phyloP scores from a whole-genome alignment of 164 flowering plant species.

The Macadamia integrifolia region DNA sequence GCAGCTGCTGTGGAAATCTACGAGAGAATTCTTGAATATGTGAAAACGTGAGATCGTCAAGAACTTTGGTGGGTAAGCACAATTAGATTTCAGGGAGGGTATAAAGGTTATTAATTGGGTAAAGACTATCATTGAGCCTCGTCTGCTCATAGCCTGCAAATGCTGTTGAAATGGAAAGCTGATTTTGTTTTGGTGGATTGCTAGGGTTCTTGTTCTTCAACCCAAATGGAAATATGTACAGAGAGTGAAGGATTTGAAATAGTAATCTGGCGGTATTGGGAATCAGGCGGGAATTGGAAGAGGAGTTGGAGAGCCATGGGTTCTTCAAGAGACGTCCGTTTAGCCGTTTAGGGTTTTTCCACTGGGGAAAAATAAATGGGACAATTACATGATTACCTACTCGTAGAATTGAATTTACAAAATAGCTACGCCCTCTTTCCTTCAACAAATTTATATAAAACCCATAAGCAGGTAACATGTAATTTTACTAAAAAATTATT shows the following conservation, averaged over 20 bases:
- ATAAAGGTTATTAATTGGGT: conserved; percentile 10
- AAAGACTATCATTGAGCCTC: conserved; percentile 17
- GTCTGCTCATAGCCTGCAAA: conserved; percentile 17
- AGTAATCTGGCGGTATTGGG: background rate
- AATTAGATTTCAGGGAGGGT: conserved; percentile 5
- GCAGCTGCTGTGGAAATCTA: conserved; percentile 8
- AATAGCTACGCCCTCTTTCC: too few relatives aligned
- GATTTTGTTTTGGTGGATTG: background rate
- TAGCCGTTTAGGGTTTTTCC: too few relatives aligned
- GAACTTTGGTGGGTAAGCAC: background rate
- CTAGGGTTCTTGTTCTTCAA: background rate
- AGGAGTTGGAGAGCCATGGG: background rate
- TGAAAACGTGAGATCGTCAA: background rate
- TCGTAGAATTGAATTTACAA: too few relatives aligned
- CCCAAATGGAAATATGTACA: background rate
- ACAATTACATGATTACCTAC: too few relatives aligned
- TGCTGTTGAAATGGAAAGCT: background rate
- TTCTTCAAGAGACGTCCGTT: too few relatives aligned
- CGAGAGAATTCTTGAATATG: conserved; percentile 1
- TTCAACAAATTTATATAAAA: too few relatives aligned
- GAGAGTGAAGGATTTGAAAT: background rate
- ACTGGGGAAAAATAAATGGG: too few relatives aligned
- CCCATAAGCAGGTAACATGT: too few relatives aligned
- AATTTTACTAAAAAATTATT: too few relatives aligned
- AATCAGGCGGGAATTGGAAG: background rate